Percentiles rank a stretch among this genome's conserved stretches.
Conservation (phyloP, 2,329 filamentous ascomycete genomes). For the Aureobasidium sp. region DNA sequence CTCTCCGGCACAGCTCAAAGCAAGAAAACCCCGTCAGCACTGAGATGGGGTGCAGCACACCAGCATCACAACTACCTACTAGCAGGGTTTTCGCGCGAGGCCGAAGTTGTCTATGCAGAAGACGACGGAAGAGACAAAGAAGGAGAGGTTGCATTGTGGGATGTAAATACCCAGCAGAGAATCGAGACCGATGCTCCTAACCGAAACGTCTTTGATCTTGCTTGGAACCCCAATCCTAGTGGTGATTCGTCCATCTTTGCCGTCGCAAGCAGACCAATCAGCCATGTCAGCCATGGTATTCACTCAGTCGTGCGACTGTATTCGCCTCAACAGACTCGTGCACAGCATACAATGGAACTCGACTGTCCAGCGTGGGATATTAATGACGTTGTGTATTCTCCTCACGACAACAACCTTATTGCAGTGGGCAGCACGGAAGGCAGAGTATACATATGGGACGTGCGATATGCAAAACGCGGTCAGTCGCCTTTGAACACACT, state of each 20-base stretch:
- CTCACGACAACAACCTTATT: slow-evolving; percentile 44
- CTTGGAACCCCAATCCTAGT: slow-evolving; percentile 46
- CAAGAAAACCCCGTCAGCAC: slow-evolving; percentile 33
- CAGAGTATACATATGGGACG: slow-evolving; percentile 55
- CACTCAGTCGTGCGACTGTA: slow-evolving; percentile 50
- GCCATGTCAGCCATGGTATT: slow-evolving; percentile 32
- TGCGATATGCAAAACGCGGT: slow-evolving; percentile 34
- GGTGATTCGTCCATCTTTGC: slow-evolving; percentile 40
- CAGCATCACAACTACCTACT: slow-evolving; percentile 40
- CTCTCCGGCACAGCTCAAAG: slow-evolving; percentile 16
- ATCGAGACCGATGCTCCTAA: slow-evolving; percentile 41
- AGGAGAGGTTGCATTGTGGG: slow-evolving; percentile 51
- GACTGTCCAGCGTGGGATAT: slow-evolving; percentile 55
- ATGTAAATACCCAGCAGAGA: slow-evolving; percentile 35
- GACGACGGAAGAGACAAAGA: slow-evolving; percentile 30
- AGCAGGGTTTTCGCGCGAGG: slow-evolving; percentile 45
- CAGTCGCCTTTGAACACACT: slow-evolving; percentile 43
- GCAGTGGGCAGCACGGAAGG: slow-evolving; percentile 56
- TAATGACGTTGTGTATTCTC: slow-evolving; percentile 48
- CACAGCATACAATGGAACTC: slow-evolving; percentile 35
- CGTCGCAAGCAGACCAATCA: slow-evolving; percentile 42
- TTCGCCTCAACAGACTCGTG: slow-evolving; percentile 31
- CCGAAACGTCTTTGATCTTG: slow-evolving; percentile 52
- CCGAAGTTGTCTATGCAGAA: slow-evolving; percentile 23
- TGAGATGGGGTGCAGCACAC: slow-evolving; percentile 41